Conservation (phyloP, 768 basidiomycete species). For the Amanita rubescens region DNA sequence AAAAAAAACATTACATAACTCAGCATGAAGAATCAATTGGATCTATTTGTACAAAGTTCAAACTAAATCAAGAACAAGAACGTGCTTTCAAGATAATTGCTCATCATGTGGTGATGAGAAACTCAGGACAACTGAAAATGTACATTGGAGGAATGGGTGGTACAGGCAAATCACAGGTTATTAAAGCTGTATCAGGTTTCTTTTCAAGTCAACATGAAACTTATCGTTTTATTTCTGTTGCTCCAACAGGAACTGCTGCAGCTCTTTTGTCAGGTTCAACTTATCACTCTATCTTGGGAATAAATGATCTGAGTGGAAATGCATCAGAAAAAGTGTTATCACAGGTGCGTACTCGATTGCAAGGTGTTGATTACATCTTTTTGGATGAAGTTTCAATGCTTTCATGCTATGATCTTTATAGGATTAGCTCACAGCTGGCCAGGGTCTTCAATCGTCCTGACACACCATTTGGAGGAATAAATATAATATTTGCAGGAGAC, state of each 20-base stretch:
- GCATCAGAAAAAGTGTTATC: no score
- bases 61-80: no score
- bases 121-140: conserved; percentile 14
- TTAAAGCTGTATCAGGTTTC: conserved; percentile 13
- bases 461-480: conserved; percentile 24
- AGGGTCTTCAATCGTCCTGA: conserved; percentile 16
- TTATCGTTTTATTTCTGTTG: conserved; percentile 13
- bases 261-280: no score
- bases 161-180: conserved; percentile 18
- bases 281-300: no score
- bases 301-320: conserved; percentile 8
- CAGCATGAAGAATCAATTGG: background rate
- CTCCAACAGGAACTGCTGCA: conserved; percentile 22
- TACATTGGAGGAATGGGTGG: no score
- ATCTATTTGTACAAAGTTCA: conserved; percentile 8
- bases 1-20: background rate
- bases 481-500: conserved; percentile 24
- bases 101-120: no score
- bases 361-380: conserved; percentile 24
- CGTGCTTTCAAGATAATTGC: no score
- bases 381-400: conserved; percentile 33
- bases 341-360: no score
- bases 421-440: conserved; percentile 15
- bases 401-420: conserved; percentile 17
- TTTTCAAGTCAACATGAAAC: conserved; percentile 15